phyloP scores from a whole-genome alignment of 2,329 filamentous ascomycete genomes.

The Curvularia verruculosa region DNA sequence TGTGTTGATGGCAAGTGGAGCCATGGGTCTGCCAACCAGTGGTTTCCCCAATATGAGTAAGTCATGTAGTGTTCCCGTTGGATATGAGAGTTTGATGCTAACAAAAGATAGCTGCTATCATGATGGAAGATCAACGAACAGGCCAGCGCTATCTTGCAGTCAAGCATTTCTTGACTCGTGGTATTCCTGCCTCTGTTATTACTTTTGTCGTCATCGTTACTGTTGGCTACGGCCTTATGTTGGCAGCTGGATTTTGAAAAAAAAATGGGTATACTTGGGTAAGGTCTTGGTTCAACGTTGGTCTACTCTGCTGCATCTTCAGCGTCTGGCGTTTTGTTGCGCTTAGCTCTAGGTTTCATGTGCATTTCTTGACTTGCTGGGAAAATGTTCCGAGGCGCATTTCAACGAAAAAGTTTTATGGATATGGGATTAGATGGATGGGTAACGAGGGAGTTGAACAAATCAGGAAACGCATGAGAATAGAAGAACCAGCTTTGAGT shows the following conservation, averaged over 20 bases:
- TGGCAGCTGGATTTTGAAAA: constrained; percentile 72
- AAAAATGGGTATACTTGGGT: constrained; percentile 16
- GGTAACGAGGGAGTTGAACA: background rate
- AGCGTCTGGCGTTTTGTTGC: background rate
- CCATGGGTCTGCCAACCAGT: constrained; percentile 93
- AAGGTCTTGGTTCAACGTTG: no score
- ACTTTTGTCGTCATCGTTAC: constrained; percentile 83
- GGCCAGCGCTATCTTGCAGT: constrained; percentile 91
- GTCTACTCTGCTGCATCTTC: background rate
- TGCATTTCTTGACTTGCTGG: background rate
- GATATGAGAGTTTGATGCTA: constrained; percentile 12
- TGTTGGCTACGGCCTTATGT: constrained; percentile 89
- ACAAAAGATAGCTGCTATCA: constrained; percentile 77
- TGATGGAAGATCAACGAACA: constrained; percentile 95
- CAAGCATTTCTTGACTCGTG: constrained; percentile 92
- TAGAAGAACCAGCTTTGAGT: background rate
- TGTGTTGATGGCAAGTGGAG: constrained; percentile 96
- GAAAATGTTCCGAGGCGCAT: background rate
- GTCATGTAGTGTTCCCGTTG: constrained; percentile 50
- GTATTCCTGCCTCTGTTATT: constrained; percentile 83
- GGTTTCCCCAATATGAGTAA: constrained; percentile 99
- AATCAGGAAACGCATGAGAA: background rate
- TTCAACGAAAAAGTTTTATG: background rate
- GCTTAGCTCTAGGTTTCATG: background rate
- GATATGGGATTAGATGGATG: background rate